Evolutionary conservation across 805 yeast species (phyloP), one percentile per base, ranked within the genome.

Genomic region (Metschnikowia orientalis): DNA sequence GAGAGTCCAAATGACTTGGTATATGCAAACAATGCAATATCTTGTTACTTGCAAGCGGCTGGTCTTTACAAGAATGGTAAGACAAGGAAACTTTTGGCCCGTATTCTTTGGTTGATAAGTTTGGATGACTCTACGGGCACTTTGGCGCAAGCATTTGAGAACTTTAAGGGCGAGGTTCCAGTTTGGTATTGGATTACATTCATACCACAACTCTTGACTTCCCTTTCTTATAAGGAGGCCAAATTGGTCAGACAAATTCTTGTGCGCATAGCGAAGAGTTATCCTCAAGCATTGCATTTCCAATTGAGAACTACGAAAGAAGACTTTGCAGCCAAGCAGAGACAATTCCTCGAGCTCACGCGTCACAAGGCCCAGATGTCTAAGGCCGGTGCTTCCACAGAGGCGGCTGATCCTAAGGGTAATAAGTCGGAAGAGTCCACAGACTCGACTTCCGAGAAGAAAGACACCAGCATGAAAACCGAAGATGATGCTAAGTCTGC

Each of bases 161-260:
- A 83, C 30, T 92, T 86, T 56, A 76, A 89, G 42, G 97, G 97
- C 13, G 99, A 94, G 44, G 87, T 87, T 25, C 98, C 99, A 4
- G 95, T 90, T 2, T 92, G 99, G 99, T 90, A 90, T 57, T 92
- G 97, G 97, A 87, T 92, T 27, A 87, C 97, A 0, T 92, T 83
- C 51, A 88, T 92, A 45, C 98, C 98, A 2, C 98, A 94, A 59
- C 67, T 92, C 39, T 67, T 92, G 46, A 81, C 96, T 0, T 81
- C 95, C 0, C 67, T 92, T 40, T 85, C 97, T 1, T 95, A 88
- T 47, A 82, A 79, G 47, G 97, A 92, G 55, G 97, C 97, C 0
- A 73, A 77, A 35, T 69, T 88, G 56, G 96, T 90, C 2, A 80
- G 95, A 40, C 88, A 80, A 48, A 83, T 92, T 26, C 70, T 92